Percentiles rank a stretch among this genome's conserved stretches.
Evolutionary conservation across 805 yeast genomes (phyloP).

Genomic region (Zygotorulaspora chibaensis): DNA sequence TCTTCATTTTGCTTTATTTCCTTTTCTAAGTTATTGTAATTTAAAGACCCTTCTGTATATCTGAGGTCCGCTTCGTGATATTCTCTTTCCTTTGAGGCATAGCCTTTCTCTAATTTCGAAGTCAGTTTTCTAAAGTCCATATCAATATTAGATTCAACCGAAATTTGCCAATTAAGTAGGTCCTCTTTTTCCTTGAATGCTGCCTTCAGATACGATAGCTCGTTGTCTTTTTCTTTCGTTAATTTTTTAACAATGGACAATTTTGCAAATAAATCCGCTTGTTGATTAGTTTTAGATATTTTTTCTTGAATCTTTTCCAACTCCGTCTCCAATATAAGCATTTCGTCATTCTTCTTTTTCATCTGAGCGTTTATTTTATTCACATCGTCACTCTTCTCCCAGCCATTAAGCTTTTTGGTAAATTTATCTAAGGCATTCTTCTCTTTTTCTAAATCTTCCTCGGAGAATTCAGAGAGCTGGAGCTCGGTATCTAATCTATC

Average conservation of each 20-base stretch:
- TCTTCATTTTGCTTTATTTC: slow-evolving; percentile 13
- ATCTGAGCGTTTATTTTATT: slow-evolving; percentile 36
- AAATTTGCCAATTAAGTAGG: slow-evolving; percentile 13
- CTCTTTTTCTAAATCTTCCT: slow-evolving; percentile 46
- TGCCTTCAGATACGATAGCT: slow-evolving; percentile 9
- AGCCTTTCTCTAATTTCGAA: slow-evolving; percentile 20
- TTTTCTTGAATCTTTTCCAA: slow-evolving; percentile 52
- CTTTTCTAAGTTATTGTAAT: slow-evolving; percentile 9
- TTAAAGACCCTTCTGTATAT: slow-evolving; percentile 17
- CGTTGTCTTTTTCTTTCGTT: slow-evolving; percentile 15
- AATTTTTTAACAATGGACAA: slow-evolving; percentile 37
- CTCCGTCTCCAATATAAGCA: slow-evolving; percentile 39
- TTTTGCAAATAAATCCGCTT: slow-evolving; percentile 56
- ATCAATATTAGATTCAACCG: slow-evolving; percentile 16
- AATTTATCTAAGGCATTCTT: slow-evolving; percentile 40
- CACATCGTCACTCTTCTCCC: slow-evolving; percentile 31
- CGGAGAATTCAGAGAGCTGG: slow-evolving; percentile 38
- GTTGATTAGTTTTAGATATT: slow-evolving; percentile 49
- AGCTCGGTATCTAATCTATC: slow-evolving; percentile 39
- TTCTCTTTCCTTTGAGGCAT: slow-evolving; percentile 15
- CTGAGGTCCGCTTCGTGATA: slow-evolving; percentile 12
- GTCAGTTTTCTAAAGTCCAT: slow-evolving; percentile 19
- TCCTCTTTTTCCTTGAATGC: slow-evolving; percentile 9
- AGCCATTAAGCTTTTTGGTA: slow-evolving; percentile 33
- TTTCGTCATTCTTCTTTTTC: slow-evolving; percentile 36